These are phyloP conservation scores for Jatropha curcas DNA, from an alignment of 345 rosid species.

Conservation along the genomic window DNA sequence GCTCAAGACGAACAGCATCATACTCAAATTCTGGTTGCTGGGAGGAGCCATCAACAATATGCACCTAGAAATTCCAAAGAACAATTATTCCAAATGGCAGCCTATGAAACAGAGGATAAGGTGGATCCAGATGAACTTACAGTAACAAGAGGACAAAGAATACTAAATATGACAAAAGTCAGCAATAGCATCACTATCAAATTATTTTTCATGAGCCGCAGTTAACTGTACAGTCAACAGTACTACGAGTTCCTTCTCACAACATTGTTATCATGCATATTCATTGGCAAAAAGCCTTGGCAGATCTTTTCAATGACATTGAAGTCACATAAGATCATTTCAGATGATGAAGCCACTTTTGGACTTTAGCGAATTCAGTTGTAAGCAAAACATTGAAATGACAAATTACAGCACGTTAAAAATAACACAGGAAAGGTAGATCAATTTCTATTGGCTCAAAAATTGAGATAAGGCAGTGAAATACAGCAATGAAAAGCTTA, in stretches of 20 bases:
- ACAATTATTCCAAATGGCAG: background rate
- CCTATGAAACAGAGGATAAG: background rate
- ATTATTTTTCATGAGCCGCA: conserved; percentile 1
- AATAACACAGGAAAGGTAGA: background rate
- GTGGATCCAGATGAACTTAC: background rate
- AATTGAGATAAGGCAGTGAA: background rate
- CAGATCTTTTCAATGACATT: background rate
- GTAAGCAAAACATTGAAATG: background rate
- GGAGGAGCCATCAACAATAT: conserved; percentile 87
- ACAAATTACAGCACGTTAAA: background rate
- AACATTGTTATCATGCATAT: background rate
- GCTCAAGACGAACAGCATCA: conserved; percentile 92
- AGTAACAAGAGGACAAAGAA: background rate
- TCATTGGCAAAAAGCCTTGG: background rate
- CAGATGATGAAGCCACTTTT: background rate
- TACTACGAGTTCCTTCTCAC: background rate
- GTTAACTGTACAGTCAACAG: background rate
- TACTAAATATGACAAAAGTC: background rate
- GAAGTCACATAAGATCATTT: background rate
- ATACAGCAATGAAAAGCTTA: background rate
- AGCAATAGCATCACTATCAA: background rate
- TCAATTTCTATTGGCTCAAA: background rate
- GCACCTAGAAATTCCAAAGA: conserved; percentile 50
- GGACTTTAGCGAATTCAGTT: background rate
- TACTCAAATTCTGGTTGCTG: conserved; percentile 84